phyloP scores from a whole-genome alignment of 2,329 filamentous ascomycete species.

The Claviceps citrina region DNA sequence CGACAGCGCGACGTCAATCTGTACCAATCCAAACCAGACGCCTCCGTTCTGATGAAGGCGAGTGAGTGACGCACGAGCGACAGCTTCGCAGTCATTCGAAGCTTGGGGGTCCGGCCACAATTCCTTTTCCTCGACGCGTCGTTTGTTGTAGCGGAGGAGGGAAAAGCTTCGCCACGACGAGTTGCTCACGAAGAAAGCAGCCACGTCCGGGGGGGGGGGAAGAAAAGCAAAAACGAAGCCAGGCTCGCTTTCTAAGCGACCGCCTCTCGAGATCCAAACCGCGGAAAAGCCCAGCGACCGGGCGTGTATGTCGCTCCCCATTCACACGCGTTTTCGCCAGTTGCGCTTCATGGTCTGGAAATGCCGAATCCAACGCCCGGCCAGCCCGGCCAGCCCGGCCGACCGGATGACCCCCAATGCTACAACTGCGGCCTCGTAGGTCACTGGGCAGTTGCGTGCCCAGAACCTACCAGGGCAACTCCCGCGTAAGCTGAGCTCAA shows the following conservation, averaged over 20 bases:
- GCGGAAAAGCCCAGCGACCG: background rate
- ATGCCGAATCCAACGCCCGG: slow-evolving; percentile 18
- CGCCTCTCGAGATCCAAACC: background rate
- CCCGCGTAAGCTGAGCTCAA: slow-evolving; percentile 30
- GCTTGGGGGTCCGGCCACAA: background rate
- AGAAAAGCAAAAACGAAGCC: background rate
- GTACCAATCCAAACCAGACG: background rate
- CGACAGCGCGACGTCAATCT: background rate
- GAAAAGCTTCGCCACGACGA: background rate
- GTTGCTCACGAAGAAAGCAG: background rate
- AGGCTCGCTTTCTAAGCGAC: background rate
- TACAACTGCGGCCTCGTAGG: slow-evolving; percentile 38
- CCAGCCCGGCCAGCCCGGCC: slow-evolving; percentile 16
- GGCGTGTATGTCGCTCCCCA: background rate
- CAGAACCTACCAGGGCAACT: slow-evolving; percentile 30
- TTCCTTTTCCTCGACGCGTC: background rate
- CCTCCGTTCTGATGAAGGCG: background rate
- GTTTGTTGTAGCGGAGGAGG: too few relatives aligned
- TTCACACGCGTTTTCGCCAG: background rate
- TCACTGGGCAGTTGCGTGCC: slow-evolving; percentile 39
- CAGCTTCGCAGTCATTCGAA: background rate
- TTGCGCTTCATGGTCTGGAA: slow-evolving; percentile 4
- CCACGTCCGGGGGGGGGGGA: too few relatives aligned
- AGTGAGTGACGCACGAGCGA: background rate
- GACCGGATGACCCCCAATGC: slow-evolving; percentile 26